Conservation (phyloP, 2,329 filamentous ascomycete species). For the Colletotrichum sp. region DNA sequence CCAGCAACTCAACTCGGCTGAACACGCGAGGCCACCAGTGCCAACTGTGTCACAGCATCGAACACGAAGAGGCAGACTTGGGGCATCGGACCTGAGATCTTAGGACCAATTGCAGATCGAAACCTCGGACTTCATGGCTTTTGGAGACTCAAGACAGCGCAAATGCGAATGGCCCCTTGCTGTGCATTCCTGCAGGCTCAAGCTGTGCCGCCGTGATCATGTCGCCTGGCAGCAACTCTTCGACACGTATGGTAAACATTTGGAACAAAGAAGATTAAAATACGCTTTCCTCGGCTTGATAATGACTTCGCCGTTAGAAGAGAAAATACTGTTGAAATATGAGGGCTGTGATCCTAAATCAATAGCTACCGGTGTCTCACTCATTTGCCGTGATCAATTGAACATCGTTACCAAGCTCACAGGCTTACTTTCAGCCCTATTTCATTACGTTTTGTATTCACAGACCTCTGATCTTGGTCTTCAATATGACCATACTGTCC, state of each 20-base stretch:
- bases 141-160: neutral
- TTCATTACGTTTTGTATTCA: neutral
- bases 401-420: neutral
- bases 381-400: accelerated
- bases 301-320: neutral
- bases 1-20: accelerated
- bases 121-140: accelerated
- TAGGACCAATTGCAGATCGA: accelerated
- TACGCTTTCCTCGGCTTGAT: neutral
- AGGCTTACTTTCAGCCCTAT: accelerated
- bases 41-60: accelerated
- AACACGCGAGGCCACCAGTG: neutral
- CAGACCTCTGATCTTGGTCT: accelerated
- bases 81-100: accelerated
- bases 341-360: neutral
- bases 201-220: neutral
- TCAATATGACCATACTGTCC: accelerated
- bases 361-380: neutral
- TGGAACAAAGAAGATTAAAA: neutral
- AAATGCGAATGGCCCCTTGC: neutral
- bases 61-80: accelerated
- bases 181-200: accelerated
- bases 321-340: neutral
- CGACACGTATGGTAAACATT: neutral
- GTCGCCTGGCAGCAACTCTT: accelerated